Evolutionary conservation across 306 rosid genomes (phyloP), one percentile per base, ranked within the genome.

Genomic region (Glycine tomentella): DNA sequence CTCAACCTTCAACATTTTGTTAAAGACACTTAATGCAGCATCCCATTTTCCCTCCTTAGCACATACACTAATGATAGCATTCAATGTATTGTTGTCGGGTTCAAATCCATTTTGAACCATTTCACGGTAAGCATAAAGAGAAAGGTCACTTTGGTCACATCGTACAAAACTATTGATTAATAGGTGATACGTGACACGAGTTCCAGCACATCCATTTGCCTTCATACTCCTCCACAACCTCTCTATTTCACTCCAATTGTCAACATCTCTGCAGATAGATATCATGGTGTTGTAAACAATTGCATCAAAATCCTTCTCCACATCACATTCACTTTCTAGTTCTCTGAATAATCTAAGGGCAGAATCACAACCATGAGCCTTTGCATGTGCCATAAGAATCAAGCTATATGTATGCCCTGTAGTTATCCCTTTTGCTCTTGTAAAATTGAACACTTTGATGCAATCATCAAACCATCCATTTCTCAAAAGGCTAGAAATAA

Each of bases 11-110:
- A 92, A 69, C 97, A 89, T 93, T 69, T 72, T 85, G 45, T 86
- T 87, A 70, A 91, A 93, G 80, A 90, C 80, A 53, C 65, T 55
- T 31, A 87, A 81, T 5, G 99, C 94, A 53, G 80, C 83, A 76
- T 86, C 89, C 97, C 97, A 93, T 55, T 86, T 90, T 69, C 94
- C 97, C 56, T 95, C 99, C 86, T 88, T 92, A 36, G 89, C 72
- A 80, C 91, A 90, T 16, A 78, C 92, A 55, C 97, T 84, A 45
- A 93, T 82, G 46, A 93, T 74, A 72, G 94, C 87, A 69, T 90
- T 92, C 91, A 89, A 84, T 48, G 86, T 85, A 85, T 89, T 95
- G 48, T 25, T 69, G 57, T 87, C 88, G 9, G 93, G 92, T 86
- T 89, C 86, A 77, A 89, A 83, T 45, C 91, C 80, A 78, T 84